phyloP scores from a whole-genome alignment of 2,329 filamentous ascomycete species.

The Cercospora sesami region DNA sequence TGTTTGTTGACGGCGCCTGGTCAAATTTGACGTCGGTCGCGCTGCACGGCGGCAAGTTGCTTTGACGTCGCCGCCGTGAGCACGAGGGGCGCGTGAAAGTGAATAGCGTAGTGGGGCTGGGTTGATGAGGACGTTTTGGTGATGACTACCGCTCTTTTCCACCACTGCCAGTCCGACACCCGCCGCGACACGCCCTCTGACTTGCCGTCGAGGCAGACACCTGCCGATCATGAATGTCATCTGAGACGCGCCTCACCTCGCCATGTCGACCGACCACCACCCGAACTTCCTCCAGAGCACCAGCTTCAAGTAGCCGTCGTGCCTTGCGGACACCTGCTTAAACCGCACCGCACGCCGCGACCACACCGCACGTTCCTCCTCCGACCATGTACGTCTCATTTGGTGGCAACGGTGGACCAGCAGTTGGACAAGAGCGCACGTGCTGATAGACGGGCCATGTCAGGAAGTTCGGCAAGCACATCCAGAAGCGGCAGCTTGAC shows the following conservation, averaged over 20 bases:
- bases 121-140: not conserved
- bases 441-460: slow-evolving; percentile 19
- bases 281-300: slow-evolving; percentile 8
- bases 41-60: slow-evolving; percentile 5
- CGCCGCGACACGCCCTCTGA: slow-evolving; percentile 4
- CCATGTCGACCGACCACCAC: slow-evolving; percentile 3
- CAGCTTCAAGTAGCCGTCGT: slow-evolving; percentile 10
- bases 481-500: slow-evolving; percentile 97
- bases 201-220: not conserved
- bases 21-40: slow-evolving; percentile 10
- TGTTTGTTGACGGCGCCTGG: slow-evolving; percentile 4
- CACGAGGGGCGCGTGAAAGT: slow-evolving; percentile 7
- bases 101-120: slow-evolving; percentile 8
- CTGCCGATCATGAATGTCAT: slow-evolving; percentile 12
- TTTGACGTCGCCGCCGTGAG: slow-evolving; percentile 12
- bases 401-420: not conserved
- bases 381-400: slow-evolving; percentile 19
- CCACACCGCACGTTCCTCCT: not conserved
- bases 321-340: not conserved
- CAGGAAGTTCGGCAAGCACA: slow-evolving; percentile 99
- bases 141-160: not conserved
- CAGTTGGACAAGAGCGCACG: not conserved
- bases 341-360: not conserved
- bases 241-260: slow-evolving; percentile 9
- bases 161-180: not conserved